Conservation (phyloP, 2,329 filamentous ascomycete species). For the Aspergillus ustus region DNA sequence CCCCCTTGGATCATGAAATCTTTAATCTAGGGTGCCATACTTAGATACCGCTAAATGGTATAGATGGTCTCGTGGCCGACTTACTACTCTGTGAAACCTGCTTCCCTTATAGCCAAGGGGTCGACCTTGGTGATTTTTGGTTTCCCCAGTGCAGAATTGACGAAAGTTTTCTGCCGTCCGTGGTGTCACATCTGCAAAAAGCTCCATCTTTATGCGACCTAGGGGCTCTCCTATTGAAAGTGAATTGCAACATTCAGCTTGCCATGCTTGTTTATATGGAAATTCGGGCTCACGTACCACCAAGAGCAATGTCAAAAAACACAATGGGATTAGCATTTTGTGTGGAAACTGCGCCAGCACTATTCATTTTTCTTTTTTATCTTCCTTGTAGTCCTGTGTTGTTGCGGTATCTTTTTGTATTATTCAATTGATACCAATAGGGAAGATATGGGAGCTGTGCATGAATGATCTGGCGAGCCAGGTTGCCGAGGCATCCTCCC, state of each 20-base stretch:
- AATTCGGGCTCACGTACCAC: constrained; percentile 41
- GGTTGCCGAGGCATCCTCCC: not conserved
- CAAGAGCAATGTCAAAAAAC: constrained; percentile 55
- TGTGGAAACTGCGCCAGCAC: not conserved
- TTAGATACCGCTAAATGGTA: not conserved
- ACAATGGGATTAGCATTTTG: constrained; percentile 47
- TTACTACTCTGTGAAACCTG: constrained; percentile 91
- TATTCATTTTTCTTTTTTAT: not conserved
- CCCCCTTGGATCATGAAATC: constrained; percentile 98
- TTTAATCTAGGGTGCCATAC: constrained; percentile 64
- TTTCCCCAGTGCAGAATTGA: constrained; percentile 94
- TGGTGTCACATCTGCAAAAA: constrained; percentile 83
- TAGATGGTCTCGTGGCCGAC: constrained; percentile 39
- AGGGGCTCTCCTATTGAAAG: constrained; percentile 75
- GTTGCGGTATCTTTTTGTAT: too few relatives aligned
- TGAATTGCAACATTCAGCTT: constrained; percentile 1
- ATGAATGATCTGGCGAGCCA: not conserved
- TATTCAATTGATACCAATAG: not conserved
- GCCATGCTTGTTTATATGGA: not conserved
- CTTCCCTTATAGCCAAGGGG: constrained; percentile 93
- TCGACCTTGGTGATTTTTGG: constrained; percentile 73
- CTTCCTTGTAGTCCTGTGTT: too few relatives aligned
- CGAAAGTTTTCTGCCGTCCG: constrained; percentile 96
- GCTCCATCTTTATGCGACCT: constrained; percentile 85
- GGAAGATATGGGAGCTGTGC: not conserved